Evolutionary conservation across 148 eudicot species (phyloP).

Genomic region (Cornus kousa): DNA sequence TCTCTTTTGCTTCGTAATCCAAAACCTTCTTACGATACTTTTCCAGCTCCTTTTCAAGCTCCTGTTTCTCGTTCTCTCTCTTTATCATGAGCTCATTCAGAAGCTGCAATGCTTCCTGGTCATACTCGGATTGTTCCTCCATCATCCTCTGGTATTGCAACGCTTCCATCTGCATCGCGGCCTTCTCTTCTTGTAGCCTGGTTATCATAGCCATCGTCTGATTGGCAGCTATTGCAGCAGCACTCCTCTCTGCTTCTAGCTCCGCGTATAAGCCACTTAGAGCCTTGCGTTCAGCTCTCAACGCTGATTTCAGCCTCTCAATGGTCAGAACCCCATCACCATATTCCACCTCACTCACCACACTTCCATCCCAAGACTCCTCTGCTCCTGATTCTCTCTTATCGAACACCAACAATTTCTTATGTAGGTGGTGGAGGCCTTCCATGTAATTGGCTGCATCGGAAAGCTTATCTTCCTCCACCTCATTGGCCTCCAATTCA

Average conservation of each 20-base stretch:
- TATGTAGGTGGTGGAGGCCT: constrained; percentile 28
- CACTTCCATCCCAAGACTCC: constrained; percentile 41
- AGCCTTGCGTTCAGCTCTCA: constrained; percentile 43
- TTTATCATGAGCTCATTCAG: constrained; percentile 65
- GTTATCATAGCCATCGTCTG: constrained; percentile 83
- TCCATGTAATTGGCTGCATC: constrained; percentile 34
- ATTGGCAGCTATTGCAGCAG: constrained; percentile 70
- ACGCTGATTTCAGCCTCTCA: constrained; percentile 43
- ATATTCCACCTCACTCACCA: constrained; percentile 34
- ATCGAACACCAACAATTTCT: constrained; percentile 20
- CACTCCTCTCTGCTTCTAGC: constrained; percentile 76
- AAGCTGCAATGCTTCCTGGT: constrained; percentile 77
- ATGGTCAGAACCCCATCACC: constrained; percentile 24
- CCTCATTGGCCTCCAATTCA: constrained; percentile 17
- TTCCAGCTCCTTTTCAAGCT: constrained; percentile 62
- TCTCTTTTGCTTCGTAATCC: constrained; percentile 41
- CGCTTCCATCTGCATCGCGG: constrained; percentile 81
- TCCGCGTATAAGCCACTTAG: constrained; percentile 46
- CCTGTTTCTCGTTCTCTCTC: constrained; percentile 65
- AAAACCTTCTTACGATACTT: constrained; percentile 41
- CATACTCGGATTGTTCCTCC: constrained; percentile 88
- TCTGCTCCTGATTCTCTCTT: constrained; percentile 33
- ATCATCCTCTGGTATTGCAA: constrained; percentile 76
- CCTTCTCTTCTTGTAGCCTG: constrained; percentile 76
- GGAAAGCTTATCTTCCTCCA: constrained; percentile 35